phyloP scores from a whole-genome alignment of 2,329 filamentous ascomycete genomes.

The Sporothrix sp. region DNA sequence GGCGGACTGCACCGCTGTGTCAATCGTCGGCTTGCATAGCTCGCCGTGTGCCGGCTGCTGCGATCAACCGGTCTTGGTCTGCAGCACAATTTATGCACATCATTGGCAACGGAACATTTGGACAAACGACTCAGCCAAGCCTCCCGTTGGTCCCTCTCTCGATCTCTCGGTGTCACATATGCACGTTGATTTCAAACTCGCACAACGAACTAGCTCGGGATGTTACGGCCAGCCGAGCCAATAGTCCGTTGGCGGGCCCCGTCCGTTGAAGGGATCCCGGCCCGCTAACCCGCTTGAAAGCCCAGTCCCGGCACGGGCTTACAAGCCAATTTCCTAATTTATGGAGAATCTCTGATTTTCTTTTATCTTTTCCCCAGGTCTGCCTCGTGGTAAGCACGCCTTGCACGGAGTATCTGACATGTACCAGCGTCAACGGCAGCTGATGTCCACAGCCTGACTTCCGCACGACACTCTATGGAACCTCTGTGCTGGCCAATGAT shows the following conservation, averaged over 20 bases:
- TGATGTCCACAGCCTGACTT: too few species aligned
- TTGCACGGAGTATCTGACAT: not conserved
- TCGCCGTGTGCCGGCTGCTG: too few species aligned
- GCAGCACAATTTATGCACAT: too few species aligned
- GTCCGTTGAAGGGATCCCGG: slow-evolving; percentile 8
- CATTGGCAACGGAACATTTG: not conserved
- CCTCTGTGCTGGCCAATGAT: not conserved
- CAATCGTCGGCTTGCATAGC: too few species aligned
- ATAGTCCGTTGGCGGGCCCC: slow-evolving; percentile 8
- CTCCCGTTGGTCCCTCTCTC: too few species aligned
- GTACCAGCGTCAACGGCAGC: too few species aligned
- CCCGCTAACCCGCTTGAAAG: slow-evolving; percentile 3
- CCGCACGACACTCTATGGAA: not conserved
- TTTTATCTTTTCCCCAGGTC: not conserved
- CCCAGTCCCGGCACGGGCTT: not conserved
- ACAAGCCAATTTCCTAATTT: too few species aligned
- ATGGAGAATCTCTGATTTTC: not conserved
- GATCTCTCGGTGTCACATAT: not conserved
- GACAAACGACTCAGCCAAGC: too few species aligned
- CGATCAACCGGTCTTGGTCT: too few species aligned
- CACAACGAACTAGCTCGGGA: slow-evolving; percentile 5
- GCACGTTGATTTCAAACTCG: not conserved
- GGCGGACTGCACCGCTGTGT: too few species aligned
- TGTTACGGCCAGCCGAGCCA: slow-evolving; percentile 10
- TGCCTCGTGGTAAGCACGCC: not conserved